These are phyloP conservation scores for Gomphus bonarii DNA, from an alignment of 1,284 basidiomycete genomes.

Conservation along the genomic window DNA sequence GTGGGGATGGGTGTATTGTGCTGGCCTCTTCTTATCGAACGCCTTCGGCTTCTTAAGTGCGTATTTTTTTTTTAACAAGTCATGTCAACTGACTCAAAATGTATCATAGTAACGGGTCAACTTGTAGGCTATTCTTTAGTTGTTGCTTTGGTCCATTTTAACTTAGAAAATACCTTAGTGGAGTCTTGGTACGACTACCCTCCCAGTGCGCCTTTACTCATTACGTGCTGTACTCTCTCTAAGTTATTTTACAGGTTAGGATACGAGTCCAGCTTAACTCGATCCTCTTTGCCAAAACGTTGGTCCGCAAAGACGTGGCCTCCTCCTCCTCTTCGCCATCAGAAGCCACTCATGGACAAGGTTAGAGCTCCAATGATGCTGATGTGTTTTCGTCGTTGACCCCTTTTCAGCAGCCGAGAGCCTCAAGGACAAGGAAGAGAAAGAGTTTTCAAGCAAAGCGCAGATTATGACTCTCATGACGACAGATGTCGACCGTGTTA, in stretches of 20 bases:
- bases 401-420: slow-evolving; percentile 19
- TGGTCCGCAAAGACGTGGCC: slow-evolving; percentile 80
- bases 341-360: slow-evolving; percentile 12
- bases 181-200: slow-evolving; percentile 60
- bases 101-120: slow-evolving; percentile 30
- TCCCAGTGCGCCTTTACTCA: slow-evolving; percentile 29
- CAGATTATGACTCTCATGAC: slow-evolving; percentile 87
- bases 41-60: slow-evolving; percentile 48
- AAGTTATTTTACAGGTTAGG: slow-evolving; percentile 30
- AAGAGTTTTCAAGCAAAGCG: slow-evolving; percentile 80
- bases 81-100: neutral
- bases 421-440: slow-evolving; percentile 40
- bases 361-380: slow-evolving; percentile 15
- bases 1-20: slow-evolving; percentile 69
- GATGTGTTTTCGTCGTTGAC: slow-evolving; percentile 15
- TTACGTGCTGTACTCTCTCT: neutral
- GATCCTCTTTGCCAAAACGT: slow-evolving; percentile 80
- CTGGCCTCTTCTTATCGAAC: slow-evolving; percentile 59
- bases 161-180: slow-evolving; percentile 26
- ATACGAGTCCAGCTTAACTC: slow-evolving; percentile 79
- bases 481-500: slow-evolving; percentile 84
- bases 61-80: slow-evolving; percentile 17
- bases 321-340: slow-evolving; percentile 31
- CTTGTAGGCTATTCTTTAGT: slow-evolving; percentile 20
- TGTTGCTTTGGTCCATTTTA: neutral